A percentile compares a stretch with the other conserved stretches of the same genome.
Conservation (phyloP, 768 basidiomycete genomes). For the Termitomyces sp. region DNA sequence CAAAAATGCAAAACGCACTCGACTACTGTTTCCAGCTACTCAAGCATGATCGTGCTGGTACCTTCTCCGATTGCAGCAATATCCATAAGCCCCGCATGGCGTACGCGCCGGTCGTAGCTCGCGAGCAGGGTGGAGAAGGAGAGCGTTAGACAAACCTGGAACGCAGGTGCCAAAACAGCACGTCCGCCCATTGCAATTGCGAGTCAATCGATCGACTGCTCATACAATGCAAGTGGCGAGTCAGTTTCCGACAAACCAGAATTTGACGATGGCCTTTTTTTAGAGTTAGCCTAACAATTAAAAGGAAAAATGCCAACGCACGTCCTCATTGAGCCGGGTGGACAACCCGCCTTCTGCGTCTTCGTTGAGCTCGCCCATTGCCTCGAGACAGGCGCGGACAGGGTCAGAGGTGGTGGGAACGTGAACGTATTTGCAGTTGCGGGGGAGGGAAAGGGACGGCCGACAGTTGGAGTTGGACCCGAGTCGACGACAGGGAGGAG, state of each 20-base stretch:
- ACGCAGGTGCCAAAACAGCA: conserved; percentile 71
- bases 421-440: conserved; percentile 3
- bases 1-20: conserved; percentile 47
- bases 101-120: conserved; percentile 77
- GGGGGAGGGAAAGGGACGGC: conserved; percentile 38
- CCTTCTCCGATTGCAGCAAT: conserved; percentile 86
- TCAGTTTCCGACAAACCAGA: conserved; percentile 56
- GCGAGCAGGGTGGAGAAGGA: conserved; percentile 50
- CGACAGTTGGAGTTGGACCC: conserved; percentile 47
- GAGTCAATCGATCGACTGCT: conserved; percentile 77
- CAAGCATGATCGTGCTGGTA: conserved; percentile 71
- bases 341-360: conserved; percentile 22
- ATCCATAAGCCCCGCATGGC: conserved; percentile 85
- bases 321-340: conserved; percentile 71
- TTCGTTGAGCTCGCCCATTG: conserved; percentile 74
- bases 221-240: conserved; percentile 68
- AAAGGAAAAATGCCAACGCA: conserved; percentile 32
- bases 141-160: conserved; percentile 36
- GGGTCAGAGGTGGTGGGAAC: too few species aligned
- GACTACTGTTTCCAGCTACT: conserved; percentile 77
- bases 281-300: neutral
- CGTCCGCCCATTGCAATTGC: conserved; percentile 79
- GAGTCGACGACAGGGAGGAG: conserved; percentile 46
- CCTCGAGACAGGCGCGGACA: conserved; percentile 75
- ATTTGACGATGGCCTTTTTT: conserved; percentile 56